Evolutionary conservation across 176 grass and related monocot genomes (phyloP), one percentile per base, ranked within the genome.

Genomic region (Aegilops speltoides): DNA sequence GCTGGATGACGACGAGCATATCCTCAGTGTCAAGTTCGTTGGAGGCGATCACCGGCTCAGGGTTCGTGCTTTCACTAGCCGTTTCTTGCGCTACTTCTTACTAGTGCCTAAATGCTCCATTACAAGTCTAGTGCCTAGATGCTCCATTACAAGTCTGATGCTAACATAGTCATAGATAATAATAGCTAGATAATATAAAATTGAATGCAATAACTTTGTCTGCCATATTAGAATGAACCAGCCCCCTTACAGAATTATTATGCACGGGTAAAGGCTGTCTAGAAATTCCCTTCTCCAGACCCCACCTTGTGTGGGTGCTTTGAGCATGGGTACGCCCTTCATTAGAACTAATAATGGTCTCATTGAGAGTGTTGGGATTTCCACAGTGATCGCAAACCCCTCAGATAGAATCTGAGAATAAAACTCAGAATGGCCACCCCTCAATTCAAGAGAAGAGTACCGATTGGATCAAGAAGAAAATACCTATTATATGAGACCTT

Each of bases 41-140:
- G 95, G 89, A 32, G 95, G 95, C 20, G 92, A 97, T 81, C 95
- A 97, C 78, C 88, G 92, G 11, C 92, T 97, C 36, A 92, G 92
- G 92, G 95, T 97, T 7, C 56, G 61, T 62, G 6, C 79, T 79
- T 0, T 52, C 12, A 8, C 76, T 36, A 71, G 1, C 14, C 7
- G 6, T 61, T 82, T 37, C 11, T 22, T 50, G 67, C 57, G 43
- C 40, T 87, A 48, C 46, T 79, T 73, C 34, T 10, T 81, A 10
- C 20, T 34, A 65, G 1, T 52, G 48, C 48, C 80, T 15, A 19
- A 73, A 50, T 64, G 31, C 46, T 40, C 14, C 33, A 6, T 64
- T 64, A 29, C 36, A 28, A 79, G 20, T 46, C 45, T 46, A 46
- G 43, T 46, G 43, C 43, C 45, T 64, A 31, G 26, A 28, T 52